These are phyloP conservation scores for Cryptococcus sp. DNA, from an alignment of 1,284 basidiomycete genomes.

Conservation along the genomic window DNA sequence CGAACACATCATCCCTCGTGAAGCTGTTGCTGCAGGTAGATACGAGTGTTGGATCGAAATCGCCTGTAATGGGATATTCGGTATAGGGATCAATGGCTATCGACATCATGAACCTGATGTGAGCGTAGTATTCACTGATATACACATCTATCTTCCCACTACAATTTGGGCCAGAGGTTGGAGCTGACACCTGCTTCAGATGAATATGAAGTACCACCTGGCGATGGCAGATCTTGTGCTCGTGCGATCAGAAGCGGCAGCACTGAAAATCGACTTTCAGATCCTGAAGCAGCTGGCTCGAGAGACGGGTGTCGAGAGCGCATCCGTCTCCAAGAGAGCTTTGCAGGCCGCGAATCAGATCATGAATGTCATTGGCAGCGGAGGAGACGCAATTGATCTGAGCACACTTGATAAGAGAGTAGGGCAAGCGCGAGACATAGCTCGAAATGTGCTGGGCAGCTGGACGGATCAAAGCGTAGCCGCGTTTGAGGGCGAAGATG, in stretches of 20 bases:
- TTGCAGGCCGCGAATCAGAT: constrained; percentile 78
- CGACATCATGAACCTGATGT: constrained; percentile 17
- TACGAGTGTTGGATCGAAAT: constrained; percentile 10
- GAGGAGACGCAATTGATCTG: constrained; percentile 61
- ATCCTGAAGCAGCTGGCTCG: constrained; percentile 72
- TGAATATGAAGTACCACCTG: constrained; percentile 14
- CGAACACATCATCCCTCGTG: constrained; percentile 10
- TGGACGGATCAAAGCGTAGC: constrained; percentile 62
- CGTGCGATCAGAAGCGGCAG: constrained; percentile 79
- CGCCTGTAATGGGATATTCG: constrained; percentile 15
- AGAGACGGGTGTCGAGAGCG: constrained; percentile 39
- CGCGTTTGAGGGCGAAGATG: constrained; percentile 13
- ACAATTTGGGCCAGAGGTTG: no score
- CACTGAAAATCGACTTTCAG: constrained; percentile 76
- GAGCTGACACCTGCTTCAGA: constrained; percentile 5
- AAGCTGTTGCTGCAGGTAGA: constrained; percentile 1
- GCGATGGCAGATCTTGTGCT: constrained; percentile 84
- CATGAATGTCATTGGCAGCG: constrained; percentile 71
- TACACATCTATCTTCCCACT: no score
- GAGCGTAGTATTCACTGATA: background rate
- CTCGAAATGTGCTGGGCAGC: constrained; percentile 73
- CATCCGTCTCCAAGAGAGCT: constrained; percentile 75
- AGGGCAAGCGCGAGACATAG: constrained; percentile 63
- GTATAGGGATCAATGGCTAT: constrained; percentile 6
- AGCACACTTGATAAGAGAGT: constrained; percentile 13